A percentile compares a stretch with the other conserved stretches of the same genome.
These are phyloP conservation scores for Talaromyces adpressus DNA, from an alignment of 495 filamentous ascomycete species.

Conservation along the genomic window DNA sequence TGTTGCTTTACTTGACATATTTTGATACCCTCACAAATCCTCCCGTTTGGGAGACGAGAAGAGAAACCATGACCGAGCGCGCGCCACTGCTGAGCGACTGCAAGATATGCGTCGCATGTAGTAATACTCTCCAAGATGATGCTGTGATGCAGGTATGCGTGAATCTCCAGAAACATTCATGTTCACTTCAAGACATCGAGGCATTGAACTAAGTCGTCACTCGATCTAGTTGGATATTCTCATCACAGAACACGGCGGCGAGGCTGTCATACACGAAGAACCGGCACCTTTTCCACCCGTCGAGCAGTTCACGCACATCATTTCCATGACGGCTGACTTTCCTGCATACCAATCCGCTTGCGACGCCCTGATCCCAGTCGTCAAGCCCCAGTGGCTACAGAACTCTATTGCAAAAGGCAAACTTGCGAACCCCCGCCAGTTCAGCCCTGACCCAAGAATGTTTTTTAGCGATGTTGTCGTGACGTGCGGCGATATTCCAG, in stretches of 20 bases:
- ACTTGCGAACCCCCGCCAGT: conserved; percentile 71
- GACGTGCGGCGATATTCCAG: conserved; percentile 72
- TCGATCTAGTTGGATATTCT: conserved; percentile 1
- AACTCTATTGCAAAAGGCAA: conserved; percentile 59
- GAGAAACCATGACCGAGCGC: conserved; percentile 22
- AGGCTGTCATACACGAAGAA: conserved; percentile 36
- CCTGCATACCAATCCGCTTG: conserved; percentile 66
- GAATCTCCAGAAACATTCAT: not conserved
- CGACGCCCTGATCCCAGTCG: conserved; percentile 71
- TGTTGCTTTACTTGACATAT: not conserved
- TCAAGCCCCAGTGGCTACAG: conserved; percentile 75
- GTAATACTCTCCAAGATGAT: conserved; percentile 42
- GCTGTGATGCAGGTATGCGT: conserved; percentile 32
- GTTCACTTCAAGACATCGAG: not conserved
- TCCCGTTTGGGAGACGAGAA: not conserved
- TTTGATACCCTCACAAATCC: not conserved
- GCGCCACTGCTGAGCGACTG: conserved; percentile 37
- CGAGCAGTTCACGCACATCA: conserved; percentile 66
- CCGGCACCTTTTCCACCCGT: conserved; percentile 44
- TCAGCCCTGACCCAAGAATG: conserved; percentile 82
- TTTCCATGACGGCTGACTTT: conserved; percentile 82
- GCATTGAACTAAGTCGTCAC: not conserved
- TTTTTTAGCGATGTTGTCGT: conserved; percentile 80
- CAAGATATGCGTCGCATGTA: conserved; percentile 33
- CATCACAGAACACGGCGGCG: conserved; percentile 47